Evolutionary conservation across 2,329 filamentous ascomycete genomes (phyloP).

Genomic region (Passalora sequoiae): DNA sequence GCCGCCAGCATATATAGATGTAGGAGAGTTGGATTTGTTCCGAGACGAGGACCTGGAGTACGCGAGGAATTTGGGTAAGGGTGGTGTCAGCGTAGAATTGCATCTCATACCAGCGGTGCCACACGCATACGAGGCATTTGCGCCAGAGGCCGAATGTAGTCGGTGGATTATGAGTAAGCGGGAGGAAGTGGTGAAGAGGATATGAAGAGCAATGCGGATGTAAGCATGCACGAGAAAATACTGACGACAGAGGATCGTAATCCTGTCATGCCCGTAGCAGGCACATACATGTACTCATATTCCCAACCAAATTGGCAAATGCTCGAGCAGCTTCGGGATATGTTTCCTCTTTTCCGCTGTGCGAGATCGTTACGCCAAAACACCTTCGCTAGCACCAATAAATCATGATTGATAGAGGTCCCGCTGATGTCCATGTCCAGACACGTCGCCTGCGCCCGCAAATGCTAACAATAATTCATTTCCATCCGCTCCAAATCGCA

Average conservation of each 20-base stretch:
- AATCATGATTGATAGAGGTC: too few species aligned
- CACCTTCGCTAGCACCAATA: constrained; percentile 5
- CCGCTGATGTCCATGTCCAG: too few species aligned
- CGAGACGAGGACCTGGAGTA: constrained; percentile 40
- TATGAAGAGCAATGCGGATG: neutral
- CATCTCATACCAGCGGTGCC: constrained; percentile 43
- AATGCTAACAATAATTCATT: neutral
- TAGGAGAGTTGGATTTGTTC: constrained; percentile 43
- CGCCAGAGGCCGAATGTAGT: constrained; percentile 13
- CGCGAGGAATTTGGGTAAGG: constrained; percentile 38
- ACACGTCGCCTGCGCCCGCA: neutral
- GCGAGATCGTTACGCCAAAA: neutral
- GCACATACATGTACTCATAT: too few species aligned
- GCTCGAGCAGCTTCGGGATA: neutral
- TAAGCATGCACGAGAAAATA: neutral
- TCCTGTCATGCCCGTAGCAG: too few species aligned
- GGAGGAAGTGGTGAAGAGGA: constrained; percentile 3
- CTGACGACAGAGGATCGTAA: neutral
- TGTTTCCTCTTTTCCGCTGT: constrained; percentile 1
- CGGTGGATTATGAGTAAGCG: constrained; percentile 8
- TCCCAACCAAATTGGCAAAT: too few species aligned
- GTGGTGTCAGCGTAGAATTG: constrained; percentile 41
- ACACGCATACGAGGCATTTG: constrained; percentile 38
- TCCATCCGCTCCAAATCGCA: too few species aligned
- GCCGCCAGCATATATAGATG: constrained; percentile 43